phyloP scores from a whole-genome alignment of 2,329 filamentous ascomycete genomes.

The Ophidiomyces ophidiicola region DNA sequence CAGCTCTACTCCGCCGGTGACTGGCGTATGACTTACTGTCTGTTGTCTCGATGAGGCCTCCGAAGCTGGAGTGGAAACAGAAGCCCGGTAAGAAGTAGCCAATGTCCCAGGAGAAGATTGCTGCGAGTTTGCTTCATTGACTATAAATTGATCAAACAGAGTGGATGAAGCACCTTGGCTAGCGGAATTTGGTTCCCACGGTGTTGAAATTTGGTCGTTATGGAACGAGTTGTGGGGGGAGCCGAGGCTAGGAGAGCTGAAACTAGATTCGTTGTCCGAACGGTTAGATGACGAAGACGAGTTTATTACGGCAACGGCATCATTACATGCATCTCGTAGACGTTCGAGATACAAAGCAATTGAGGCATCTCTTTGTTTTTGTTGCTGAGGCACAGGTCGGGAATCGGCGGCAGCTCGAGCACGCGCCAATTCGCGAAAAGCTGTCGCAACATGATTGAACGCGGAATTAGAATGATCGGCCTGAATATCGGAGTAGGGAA shows the following conservation, averaged over 20 bases:
- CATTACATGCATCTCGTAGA: conserved; percentile 22
- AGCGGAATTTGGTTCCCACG: conserved; percentile 12
- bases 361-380: conserved; percentile 32
- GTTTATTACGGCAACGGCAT: conserved; percentile 12
- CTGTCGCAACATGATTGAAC: conserved; percentile 14
- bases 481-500: background rate
- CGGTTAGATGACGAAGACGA: conserved; percentile 4
- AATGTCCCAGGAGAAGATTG: conserved; percentile 2
- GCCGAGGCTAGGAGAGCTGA: conserved; percentile 2
- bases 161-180: conserved; percentile 18
- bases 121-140: conserved; percentile 2
- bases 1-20: conserved; percentile 25
- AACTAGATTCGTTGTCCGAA: background rate
- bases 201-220: conserved; percentile 5
- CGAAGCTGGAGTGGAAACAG: conserved; percentile 11
- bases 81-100: conserved; percentile 1
- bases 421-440: conserved; percentile 26
- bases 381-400: conserved; percentile 26
- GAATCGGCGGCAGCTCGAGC: conserved; percentile 28
- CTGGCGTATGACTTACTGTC: conserved; percentile 5
- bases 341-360: conserved; percentile 33
- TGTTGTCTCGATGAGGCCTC: conserved; percentile 1
- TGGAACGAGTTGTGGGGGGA: conserved; percentile 6
- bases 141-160: conserved; percentile 3
- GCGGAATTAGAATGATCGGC: conserved; percentile 10